These are phyloP conservation scores for Globisporangium echinulatum DNA, from an alignment of 352 stramenopile species.

Conservation along the genomic window DNA sequence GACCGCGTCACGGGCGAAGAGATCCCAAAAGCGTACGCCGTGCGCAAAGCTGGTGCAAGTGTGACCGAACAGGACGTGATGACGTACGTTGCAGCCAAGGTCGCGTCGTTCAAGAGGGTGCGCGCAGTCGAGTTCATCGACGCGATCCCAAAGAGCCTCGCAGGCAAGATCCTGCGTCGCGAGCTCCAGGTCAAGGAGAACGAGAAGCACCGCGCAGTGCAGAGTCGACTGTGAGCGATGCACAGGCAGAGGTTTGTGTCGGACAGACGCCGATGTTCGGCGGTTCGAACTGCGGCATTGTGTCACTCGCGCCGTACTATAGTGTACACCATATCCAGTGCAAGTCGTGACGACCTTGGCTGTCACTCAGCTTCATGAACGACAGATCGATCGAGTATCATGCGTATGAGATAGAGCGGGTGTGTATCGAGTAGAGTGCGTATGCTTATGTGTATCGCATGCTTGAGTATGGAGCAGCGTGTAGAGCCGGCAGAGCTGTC, in stretches of 20 bases:
- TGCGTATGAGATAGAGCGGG: too few relatives aligned
- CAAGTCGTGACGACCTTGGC: too few relatives aligned
- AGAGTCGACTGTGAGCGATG: not conserved
- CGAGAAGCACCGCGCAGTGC: slow-evolving; percentile 1
- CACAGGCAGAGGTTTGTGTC: not conserved
- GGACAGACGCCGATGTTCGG: too few relatives aligned
- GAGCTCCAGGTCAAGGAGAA: slow-evolving; percentile 56
- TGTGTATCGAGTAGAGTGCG: too few relatives aligned
- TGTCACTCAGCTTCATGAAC: too few relatives aligned
- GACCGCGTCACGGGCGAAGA: slow-evolving; percentile 74
- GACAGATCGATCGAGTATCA: too few relatives aligned
- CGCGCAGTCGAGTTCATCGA: slow-evolving; percentile 85
- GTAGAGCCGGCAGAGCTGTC: too few relatives aligned
- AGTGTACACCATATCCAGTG: too few relatives aligned
- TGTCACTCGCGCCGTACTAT: too few relatives aligned
- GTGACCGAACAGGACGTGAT: slow-evolving; percentile 71
- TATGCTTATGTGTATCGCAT: too few relatives aligned
- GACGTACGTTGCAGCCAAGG: slow-evolving; percentile 74
- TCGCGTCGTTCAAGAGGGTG: slow-evolving; percentile 87
- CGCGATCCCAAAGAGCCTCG: slow-evolving; percentile 82
- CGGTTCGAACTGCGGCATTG: too few relatives aligned
- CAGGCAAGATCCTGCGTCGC: slow-evolving; percentile 89
- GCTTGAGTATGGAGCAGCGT: too few relatives aligned
- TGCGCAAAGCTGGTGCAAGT: slow-evolving; percentile 40
- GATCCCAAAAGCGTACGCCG: slow-evolving; percentile 86